Base-by-base conservation (phyloP, 441 rosid species). In the Pelargonium cotyledonis region DNA sequence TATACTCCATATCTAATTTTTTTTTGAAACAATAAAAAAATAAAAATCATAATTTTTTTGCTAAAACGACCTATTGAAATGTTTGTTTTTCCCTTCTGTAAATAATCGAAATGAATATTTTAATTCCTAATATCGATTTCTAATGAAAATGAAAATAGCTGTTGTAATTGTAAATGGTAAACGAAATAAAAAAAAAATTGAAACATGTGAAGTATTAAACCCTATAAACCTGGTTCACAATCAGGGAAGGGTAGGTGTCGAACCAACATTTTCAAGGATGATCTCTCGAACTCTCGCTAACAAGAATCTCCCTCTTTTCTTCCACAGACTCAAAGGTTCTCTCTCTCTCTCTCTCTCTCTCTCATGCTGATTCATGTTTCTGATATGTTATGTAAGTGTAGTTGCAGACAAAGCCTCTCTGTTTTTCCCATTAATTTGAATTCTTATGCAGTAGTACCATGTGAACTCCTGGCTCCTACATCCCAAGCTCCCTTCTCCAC, bases 401-500 rank as follows among this genome's bases (percentile, higher is more conserved):
- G 57, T 14, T 14, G 57, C 57, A 49, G 18, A 14, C 57, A 2
- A 5, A 49, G 57, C 57, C 57, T 49, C 57, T 14, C 16, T 49
- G 15, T 14, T 23, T 49, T 6, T 51, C 19, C 53, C 15, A 58
- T 16, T 46, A 4, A 38, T 26, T 69, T 41, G 26, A 70, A 16
- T 70, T 67, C 40, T 38, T 58, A 16, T 68, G 76, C 82, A 78
- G 89, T 75, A 60, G 53, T 74, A 68, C 79, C 84, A 41, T 70
- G 65, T 63, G 82, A 74, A 55, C 73, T 66, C 65, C 58, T 68
- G 12, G n/a, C 74, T 77, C 72, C 73, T 73, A 66, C 80, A 65
- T 70, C 70, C 76, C 83, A 67, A 72, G 85, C 84, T 51, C 68
- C 74, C 77, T 94, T 80, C 87, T 91, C 93, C 18, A 84, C 92